Conservation (phyloP, 1,139 yeast genomes). For the Kodamaea anthophila region DNA sequence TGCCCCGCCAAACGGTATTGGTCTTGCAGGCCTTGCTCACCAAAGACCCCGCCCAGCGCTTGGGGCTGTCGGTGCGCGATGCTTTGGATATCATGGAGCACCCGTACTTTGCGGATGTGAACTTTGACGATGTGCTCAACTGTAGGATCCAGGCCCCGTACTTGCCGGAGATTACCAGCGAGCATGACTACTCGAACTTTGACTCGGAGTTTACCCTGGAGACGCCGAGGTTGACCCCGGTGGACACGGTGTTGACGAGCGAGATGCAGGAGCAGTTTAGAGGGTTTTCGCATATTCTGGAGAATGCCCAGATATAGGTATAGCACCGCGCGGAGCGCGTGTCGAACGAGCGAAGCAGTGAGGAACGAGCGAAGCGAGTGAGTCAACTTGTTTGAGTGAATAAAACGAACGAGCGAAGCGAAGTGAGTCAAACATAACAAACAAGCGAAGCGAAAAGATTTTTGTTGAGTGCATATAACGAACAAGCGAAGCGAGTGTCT, state of each 20-base stretch:
- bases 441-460: conserved; percentile 1
- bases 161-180: conserved; percentile 72
- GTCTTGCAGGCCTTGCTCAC: conserved; percentile 85
- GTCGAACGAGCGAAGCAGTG: no score
- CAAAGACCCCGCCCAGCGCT: conserved; percentile 76
- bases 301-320: conserved; percentile 42
- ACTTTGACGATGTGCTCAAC: conserved; percentile 78
- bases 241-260: conserved; percentile 78
- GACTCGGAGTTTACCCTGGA: conserved; percentile 94
- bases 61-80: conserved; percentile 83
- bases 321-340: no score
- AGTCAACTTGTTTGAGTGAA: no score
- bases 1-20: conserved; percentile 96
- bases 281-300: conserved; percentile 88
- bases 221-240: conserved; percentile 92
- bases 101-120: conserved; percentile 83
- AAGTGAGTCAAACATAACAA: neutral
- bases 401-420: no score
- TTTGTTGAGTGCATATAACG: neutral
- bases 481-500: neutral
- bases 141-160: conserved; percentile 80
- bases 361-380: neutral
- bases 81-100: conserved; percentile 94
- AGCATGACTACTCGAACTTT: conserved; percentile 88
- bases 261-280: conserved; percentile 94